Percentiles rank a stretch among this genome's conserved stretches.
phyloP scores from a whole-genome alignment of 306 rosid genomes.

The Carpinus viminea region DNA sequence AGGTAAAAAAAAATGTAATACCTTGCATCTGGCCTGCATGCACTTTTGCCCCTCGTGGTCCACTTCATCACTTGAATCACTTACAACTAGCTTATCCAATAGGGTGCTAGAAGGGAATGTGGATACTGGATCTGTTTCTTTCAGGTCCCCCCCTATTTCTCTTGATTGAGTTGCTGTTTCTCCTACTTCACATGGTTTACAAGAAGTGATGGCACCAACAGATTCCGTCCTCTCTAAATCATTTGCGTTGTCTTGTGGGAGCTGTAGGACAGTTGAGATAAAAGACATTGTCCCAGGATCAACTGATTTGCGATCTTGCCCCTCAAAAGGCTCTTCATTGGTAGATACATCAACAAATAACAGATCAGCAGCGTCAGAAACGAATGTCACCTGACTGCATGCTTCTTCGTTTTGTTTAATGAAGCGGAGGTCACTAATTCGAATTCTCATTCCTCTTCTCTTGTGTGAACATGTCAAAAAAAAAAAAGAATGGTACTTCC shows the following conservation, averaged over 20 bases:
- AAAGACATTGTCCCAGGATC: conserved; percentile 30
- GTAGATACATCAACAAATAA: conserved; percentile 17
- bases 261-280: conserved; percentile 20
- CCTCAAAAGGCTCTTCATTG: conserved; percentile 10
- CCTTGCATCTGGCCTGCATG: conserved; percentile 28
- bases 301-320: conserved; percentile 8
- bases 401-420: conserved; percentile 14
- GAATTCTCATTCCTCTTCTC: too few relatives aligned
- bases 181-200: conserved; percentile 9
- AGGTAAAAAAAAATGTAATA: conserved; percentile 1
- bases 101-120: conserved; percentile 9
- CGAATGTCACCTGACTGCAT: conserved; percentile 16
- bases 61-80: conserved; percentile 13
- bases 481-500: conserved; percentile 10
- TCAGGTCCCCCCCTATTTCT: neutral
- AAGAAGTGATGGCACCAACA: neutral
- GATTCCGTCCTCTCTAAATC: neutral
- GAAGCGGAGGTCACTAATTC: too few relatives aligned
- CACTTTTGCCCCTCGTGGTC: conserved; percentile 18
- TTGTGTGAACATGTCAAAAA: too few relatives aligned
- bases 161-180: conserved; percentile 17
- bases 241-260: conserved; percentile 23
- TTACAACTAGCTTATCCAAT: conserved; percentile 18
- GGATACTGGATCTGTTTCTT: conserved; percentile 17
- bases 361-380: conserved; percentile 26